These are phyloP conservation scores for Rheum nobile DNA, from an alignment of 148 eudicot species.

Conservation along the genomic window DNA sequence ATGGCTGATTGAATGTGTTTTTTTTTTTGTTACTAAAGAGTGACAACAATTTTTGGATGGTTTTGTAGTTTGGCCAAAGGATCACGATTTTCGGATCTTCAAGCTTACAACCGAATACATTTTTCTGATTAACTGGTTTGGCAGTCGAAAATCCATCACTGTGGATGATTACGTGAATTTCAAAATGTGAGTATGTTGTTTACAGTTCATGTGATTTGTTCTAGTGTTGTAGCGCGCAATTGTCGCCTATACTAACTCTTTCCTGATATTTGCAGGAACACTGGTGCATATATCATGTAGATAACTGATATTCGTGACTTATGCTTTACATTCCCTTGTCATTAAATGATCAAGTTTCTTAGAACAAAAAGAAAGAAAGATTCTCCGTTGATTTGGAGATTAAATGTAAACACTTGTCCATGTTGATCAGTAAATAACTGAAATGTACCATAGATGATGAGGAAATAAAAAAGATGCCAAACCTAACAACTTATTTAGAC, in stretches of 20 bases:
- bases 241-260: background rate
- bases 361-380: no score
- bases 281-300: background rate
- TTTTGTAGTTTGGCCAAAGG: constrained; percentile 63
- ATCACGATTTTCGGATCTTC: constrained; percentile 65
- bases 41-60: background rate
- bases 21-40: background rate
- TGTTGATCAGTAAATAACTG: background rate
- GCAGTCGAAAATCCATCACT: constrained; percentile 81
- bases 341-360: background rate
- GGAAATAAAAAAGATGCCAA: no score
- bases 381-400: background rate
- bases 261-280: background rate
- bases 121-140: constrained; percentile 75
- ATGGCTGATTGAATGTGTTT: background rate
- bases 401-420: background rate
- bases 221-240: no score
- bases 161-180: no score
- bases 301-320: background rate
- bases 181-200: constrained; percentile 30
- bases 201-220: background rate
- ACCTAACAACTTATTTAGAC: no score
- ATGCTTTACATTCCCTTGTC: background rate
- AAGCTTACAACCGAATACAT: constrained; percentile 53
- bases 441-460: no score